phyloP scores from a whole-genome alignment of 257 asterid genomes.

The Ajuga chamaepitys region DNA sequence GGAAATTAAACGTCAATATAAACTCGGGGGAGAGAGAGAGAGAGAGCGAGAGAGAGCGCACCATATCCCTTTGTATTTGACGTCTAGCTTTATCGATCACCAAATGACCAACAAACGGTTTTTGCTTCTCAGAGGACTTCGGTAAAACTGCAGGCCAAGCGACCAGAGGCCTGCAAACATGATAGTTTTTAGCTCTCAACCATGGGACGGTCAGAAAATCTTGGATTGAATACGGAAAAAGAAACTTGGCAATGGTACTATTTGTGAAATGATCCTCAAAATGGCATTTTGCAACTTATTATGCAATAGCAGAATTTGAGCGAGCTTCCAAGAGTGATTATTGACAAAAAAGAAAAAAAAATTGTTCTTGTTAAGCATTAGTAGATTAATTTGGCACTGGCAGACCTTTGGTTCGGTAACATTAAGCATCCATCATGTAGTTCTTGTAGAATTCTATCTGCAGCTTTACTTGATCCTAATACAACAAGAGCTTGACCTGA shows the following conservation, averaged over 20 bases:
- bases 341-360: background rate
- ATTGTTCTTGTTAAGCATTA: background rate
- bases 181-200: background rate
- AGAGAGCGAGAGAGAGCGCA: constrained; percentile 25
- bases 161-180: constrained; percentile 58
- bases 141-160: constrained; percentile 40
- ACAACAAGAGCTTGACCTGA: constrained; percentile 78
- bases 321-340: constrained; percentile 1
- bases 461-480: constrained; percentile 53
- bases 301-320: background rate
- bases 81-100: constrained; percentile 40
- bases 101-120: constrained; percentile 58
- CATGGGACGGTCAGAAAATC: background rate
- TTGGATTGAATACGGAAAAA: background rate
- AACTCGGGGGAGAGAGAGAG: background rate
- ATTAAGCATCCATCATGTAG: constrained; percentile 60
- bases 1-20: background rate
- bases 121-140: constrained; percentile 23
- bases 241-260: background rate
- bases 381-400: constrained; percentile 11
- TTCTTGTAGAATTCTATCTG: constrained; percentile 33
- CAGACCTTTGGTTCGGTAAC: constrained; percentile 68
- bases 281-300: background rate
- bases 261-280: too few species aligned
- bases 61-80: constrained; percentile 51